Conservation (phyloP, 2,329 filamentous ascomycete genomes). For the Hypoxylon sp. region DNA sequence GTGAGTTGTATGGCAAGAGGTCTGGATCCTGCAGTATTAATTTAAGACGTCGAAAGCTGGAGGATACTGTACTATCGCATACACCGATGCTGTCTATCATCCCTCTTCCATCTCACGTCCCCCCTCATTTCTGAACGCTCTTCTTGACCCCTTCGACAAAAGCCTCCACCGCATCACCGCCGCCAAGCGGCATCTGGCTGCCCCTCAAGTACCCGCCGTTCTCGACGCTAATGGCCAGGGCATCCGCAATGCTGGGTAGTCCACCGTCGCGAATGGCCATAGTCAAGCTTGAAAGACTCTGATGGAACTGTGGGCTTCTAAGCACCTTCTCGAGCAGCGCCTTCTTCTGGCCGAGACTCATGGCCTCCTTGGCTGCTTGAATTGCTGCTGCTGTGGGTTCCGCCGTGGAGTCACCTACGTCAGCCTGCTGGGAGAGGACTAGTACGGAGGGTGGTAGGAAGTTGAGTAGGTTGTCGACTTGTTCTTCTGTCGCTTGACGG, state of each 20-base stretch:
- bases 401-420: constrained; percentile 62
- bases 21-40: too few relatives aligned
- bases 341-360: constrained; percentile 81
- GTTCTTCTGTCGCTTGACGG: constrained; percentile 68
- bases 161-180: constrained; percentile 86
- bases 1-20: too few relatives aligned
- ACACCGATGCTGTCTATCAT: too few relatives aligned
- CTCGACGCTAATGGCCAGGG: constrained; percentile 79
- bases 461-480: constrained; percentile 77
- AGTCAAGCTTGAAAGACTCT: constrained; percentile 85
- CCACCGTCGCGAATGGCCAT: constrained; percentile 90
- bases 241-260: constrained; percentile 87
- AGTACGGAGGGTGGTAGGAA: constrained; percentile 83
- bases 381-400: constrained; percentile 75
- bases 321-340: constrained; percentile 81
- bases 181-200: constrained; percentile 84
- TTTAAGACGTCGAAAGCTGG: too few relatives aligned
- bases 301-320: constrained; percentile 88
- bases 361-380: constrained; percentile 76
- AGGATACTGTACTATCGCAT: too few relatives aligned
- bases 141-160: constrained; percentile 91
- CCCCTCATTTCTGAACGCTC: constrained; percentile 74
- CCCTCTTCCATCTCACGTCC: too few relatives aligned
- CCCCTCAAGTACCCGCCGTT: constrained; percentile 85
- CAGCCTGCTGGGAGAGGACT: constrained; percentile 75